Conservation (phyloP, 2,329 filamentous ascomycete genomes). For the Claviceps spartinae region DNA sequence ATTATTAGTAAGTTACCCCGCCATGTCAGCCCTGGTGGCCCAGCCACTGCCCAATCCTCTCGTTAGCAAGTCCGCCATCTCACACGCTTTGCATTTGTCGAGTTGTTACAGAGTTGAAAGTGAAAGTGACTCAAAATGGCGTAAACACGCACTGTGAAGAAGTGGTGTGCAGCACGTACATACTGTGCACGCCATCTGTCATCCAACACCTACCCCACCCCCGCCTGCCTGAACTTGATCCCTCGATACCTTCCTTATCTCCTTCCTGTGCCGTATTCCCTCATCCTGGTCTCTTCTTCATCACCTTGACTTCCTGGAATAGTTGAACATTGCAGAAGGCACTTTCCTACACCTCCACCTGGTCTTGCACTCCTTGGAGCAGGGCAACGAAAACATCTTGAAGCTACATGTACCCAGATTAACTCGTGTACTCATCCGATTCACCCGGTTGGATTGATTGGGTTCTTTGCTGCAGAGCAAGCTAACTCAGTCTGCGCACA, state of each 20-base stretch:
- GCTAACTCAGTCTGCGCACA: neutral
- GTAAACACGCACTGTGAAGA: too few species aligned
- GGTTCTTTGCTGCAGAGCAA: neutral
- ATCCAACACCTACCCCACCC: neutral
- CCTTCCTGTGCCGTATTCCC: slow-evolving; percentile 1
- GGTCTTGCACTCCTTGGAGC: neutral
- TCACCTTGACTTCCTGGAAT: neutral
- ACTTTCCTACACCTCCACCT: neutral
- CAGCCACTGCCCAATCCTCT: too few species aligned
- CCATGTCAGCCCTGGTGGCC: too few species aligned
- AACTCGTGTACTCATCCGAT: neutral
- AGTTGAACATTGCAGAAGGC: too few species aligned
- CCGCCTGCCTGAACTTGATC: slow-evolving; percentile 1
- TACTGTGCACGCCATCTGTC: too few species aligned
- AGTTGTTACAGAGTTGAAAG: too few species aligned
- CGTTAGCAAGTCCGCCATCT: too few species aligned
- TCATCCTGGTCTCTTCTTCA: neutral
- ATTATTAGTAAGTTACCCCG: too few species aligned
- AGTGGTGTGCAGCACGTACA: too few species aligned
- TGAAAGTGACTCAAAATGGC: too few species aligned
- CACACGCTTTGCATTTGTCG: too few species aligned
- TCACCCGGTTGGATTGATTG: neutral
- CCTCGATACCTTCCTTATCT: neutral
- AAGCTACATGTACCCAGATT: neutral
- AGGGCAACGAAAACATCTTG: neutral